Percentiles rank a stretch among this genome's conserved stretches.
Evolutionary conservation across 768 basidiomycete species (phyloP).

Genomic region (Chiua virens): DNA sequence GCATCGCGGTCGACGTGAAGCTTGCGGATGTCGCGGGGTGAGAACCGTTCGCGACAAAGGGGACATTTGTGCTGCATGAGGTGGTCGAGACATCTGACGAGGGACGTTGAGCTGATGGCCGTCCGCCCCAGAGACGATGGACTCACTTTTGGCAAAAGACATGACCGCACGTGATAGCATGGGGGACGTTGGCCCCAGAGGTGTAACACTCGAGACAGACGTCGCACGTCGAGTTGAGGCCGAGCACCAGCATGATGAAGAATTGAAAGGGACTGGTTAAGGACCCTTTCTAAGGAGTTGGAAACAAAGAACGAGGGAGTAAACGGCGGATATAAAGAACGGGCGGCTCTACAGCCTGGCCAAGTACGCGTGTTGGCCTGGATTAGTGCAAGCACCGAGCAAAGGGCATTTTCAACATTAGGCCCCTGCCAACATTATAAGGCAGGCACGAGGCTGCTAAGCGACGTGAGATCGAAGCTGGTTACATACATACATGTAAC

Average conservation of each 20-base stretch:
- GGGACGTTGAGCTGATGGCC: not conserved
- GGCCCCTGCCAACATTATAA: slow-evolving; percentile 31
- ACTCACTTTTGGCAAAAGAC: slow-evolving; percentile 56
- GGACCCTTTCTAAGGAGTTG: slow-evolving; percentile 26
- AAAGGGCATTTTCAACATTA: slow-evolving; percentile 21
- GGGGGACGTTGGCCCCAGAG: slow-evolving; percentile 52
- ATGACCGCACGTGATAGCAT: slow-evolving; percentile 70
- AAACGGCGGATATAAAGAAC: slow-evolving; percentile 21
- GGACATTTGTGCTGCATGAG: slow-evolving; percentile 55
- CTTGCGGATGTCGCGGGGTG: slow-evolving; percentile 44
- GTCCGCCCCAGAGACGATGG: slow-evolving; percentile 19
- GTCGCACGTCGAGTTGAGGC: slow-evolving; percentile 68
- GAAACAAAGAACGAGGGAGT: slow-evolving; percentile 2
- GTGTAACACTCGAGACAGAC: slow-evolving; percentile 70
- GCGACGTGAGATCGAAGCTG: slow-evolving; percentile 33
- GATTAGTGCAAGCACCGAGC: slow-evolving; percentile 22
- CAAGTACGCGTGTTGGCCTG: slow-evolving; percentile 30
- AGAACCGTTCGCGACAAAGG: slow-evolving; percentile 59
- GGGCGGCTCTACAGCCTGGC: slow-evolving; percentile 23
- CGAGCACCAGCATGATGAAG: slow-evolving; percentile 62
- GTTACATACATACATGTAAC: slow-evolving; percentile 22
- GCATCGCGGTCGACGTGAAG: slow-evolving; percentile 60
- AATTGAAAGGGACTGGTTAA: slow-evolving; percentile 34
- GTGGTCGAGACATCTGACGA: slow-evolving; percentile 46
- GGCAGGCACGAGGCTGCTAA: slow-evolving; percentile 36